Base-by-base conservation (phyloP, 2,329 filamentous ascomycete species). In the Epichloe hybrida region DNA sequence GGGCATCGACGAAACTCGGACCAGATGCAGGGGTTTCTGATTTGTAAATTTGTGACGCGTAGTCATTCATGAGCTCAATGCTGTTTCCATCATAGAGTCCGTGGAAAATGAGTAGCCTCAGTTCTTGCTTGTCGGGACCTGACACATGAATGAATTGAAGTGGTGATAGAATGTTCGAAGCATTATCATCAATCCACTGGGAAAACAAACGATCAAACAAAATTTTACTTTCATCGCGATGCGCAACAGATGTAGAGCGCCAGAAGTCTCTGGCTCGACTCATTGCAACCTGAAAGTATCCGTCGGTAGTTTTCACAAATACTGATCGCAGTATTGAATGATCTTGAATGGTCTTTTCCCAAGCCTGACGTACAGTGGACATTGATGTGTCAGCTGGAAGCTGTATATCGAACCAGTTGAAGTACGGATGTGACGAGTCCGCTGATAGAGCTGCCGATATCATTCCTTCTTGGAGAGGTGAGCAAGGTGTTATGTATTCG, bases 41-140 rank as follows among this genome's bases (percentile, higher is more conserved):
- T 3, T 37, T 13, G 41, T 64, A 64, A 7, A 57, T 44, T 8
- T 47, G 41, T 31, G 60, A 15, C 60, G 94, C 71, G 20, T 73
- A 66, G 3, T 76, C 62, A 20, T 95, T 72, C 39, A 95, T 73
- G 23, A 88, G 64, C 2, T 76, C 73, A 39, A 95, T 75, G 54
- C 88, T 91, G 56, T 78, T 84, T 2, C 88, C 90, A 64, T 96
- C 90, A 58, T 96, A 96, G 0, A 95, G 65, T 0, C 79, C 88
- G 62, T 96, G 90, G 66, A 95, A 95, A 0, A 94, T 49, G 7
- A 17, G 31, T 17, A 54, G 50, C 37, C 52, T 46, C 12, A 52
- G 46, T 6, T 31, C 34, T 20, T 31, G 42, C 20, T 23, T 34
- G 1, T 55, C 56, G 0, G 52, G 49, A 5, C 60, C 46, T 1